Conservation (phyloP, 2,329 filamentous ascomycete species). For the Penicillium sp. region DNA sequence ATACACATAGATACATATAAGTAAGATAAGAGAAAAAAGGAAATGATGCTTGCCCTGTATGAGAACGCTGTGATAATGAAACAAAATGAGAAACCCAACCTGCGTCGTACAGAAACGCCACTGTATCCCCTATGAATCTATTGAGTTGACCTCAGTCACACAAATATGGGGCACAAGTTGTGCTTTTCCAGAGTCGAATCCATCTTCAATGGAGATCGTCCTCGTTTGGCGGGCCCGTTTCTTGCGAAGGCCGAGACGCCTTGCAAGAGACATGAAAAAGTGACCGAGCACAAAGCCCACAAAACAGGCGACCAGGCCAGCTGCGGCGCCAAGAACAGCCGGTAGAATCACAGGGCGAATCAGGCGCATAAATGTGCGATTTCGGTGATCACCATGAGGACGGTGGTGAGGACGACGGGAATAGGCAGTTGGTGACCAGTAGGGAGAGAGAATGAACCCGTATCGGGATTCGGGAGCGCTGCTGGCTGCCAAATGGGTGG, state of each 20-base stretch:
- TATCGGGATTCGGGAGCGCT: constrained; percentile 7
- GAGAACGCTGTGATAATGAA: background rate
- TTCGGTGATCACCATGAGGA: constrained; percentile 17
- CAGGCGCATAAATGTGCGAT: constrained; percentile 23
- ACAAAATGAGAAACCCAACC: background rate
- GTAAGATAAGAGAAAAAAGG: background rate
- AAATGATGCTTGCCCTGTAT: constrained; percentile 8
- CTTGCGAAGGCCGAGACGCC: constrained; percentile 10
- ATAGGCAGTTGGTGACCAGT: constrained; percentile 14
- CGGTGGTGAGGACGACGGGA: constrained; percentile 21
- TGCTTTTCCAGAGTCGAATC: constrained; percentile 15
- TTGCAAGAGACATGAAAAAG: constrained; percentile 14
- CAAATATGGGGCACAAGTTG: constrained; percentile 10
- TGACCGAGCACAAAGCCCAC: constrained; percentile 37
- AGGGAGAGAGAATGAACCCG: constrained; percentile 18
- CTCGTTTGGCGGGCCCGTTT: background rate
- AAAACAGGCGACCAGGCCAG: constrained; percentile 36
- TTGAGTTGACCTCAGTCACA: constrained; percentile 3
- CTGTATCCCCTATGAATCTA: background rate
- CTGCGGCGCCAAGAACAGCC: constrained; percentile 35
- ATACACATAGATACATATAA: background rate
- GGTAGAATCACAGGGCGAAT: constrained; percentile 39
- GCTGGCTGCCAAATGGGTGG: background rate
- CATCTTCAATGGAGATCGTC: constrained; percentile 10
- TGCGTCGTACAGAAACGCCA: constrained; percentile 6